phyloP scores from a whole-genome alignment of 352 stramenopile genomes.

The Globisporangium perplexum region DNA sequence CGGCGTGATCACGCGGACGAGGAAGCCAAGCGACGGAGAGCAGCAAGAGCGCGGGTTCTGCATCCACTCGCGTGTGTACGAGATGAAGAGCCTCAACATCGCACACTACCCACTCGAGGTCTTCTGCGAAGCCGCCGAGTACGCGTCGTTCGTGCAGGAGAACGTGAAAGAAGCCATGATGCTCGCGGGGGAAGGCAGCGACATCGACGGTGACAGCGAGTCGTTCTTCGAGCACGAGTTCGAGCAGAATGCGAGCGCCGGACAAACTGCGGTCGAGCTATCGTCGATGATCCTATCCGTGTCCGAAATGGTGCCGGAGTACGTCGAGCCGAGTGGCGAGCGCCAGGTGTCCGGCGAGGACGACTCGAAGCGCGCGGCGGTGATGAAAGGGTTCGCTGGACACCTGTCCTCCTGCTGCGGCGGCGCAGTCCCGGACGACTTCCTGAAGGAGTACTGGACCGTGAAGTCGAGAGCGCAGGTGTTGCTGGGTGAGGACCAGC shows the following conservation, averaged over 20 bases:
- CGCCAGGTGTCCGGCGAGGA: conserved; percentile 15
- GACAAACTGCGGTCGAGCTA: conserved; percentile 47
- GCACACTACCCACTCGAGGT: conserved; percentile 58
- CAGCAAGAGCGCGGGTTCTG: conserved; percentile 68
- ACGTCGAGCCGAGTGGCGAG: conserved; percentile 15
- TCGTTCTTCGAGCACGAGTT: conserved; percentile 60
- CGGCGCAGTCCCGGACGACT: conserved; percentile 53
- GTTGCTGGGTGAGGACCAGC: conserved; percentile 11
- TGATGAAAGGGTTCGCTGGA: conserved; percentile 64
- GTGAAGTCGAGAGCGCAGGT: conserved; percentile 47
- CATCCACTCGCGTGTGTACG: conserved; percentile 59
- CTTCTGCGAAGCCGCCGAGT: conserved; percentile 69
- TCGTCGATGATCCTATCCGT: conserved; percentile 45
- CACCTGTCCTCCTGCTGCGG: conserved; percentile 48
- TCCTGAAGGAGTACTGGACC: conserved; percentile 66
- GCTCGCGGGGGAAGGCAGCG: conserved; percentile 8
- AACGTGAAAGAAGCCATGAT: conserved; percentile 55
- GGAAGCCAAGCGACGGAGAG: conserved; percentile 38
- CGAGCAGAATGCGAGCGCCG: conserved; percentile 36
- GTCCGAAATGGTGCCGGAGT: conserved; percentile 36
- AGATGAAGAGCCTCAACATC: conserved; percentile 70
- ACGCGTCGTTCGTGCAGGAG: conserved; percentile 63
- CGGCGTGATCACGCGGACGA: conserved; percentile 63
- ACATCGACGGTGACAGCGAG: conserved; percentile 15
- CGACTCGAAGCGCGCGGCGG: conserved; percentile 23